A percentile compares a stretch with the other conserved stretches of the same genome.
These are phyloP conservation scores for Aplosporella prunicola DNA, from an alignment of 2,329 filamentous ascomycete genomes.

Conservation along the genomic window DNA sequence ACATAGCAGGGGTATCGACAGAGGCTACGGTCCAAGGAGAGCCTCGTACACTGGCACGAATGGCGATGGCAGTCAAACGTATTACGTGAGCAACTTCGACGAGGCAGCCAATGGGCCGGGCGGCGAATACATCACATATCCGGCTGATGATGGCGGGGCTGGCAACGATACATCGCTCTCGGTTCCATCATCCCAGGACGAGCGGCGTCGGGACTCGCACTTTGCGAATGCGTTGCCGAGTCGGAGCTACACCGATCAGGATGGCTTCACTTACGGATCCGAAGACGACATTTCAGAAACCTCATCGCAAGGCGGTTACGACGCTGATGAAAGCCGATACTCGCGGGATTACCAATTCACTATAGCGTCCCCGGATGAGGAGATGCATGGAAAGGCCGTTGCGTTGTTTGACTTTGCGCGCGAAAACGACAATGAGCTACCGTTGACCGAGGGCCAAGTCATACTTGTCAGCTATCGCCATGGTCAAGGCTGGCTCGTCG, in stretches of 20 bases:
- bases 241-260: constrained; percentile 31
- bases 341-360: constrained; percentile 91
- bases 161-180: neutral
- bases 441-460: constrained; percentile 85
- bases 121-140: constrained; percentile 71
- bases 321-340: constrained; percentile 63
- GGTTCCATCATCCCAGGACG: constrained; percentile 33
- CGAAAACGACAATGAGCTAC: constrained; percentile 94
- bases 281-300: constrained; percentile 27
- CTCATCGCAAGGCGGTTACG: constrained; percentile 29
- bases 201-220: too few species aligned
- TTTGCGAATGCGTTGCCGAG: constrained; percentile 40
- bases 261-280: constrained; percentile 31
- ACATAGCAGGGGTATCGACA: constrained; percentile 18
- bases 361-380: constrained; percentile 88
- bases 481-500: constrained; percentile 94
- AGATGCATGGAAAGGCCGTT: constrained; percentile 94
- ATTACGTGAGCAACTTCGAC: constrained; percentile 60
- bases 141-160: constrained; percentile 19
- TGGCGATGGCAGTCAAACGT: constrained; percentile 63
- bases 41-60: constrained; percentile 38
- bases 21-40: constrained; percentile 38
- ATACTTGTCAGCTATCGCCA: constrained; percentile 95
- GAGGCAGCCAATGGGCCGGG: constrained; percentile 64
- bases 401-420: constrained; percentile 90